These are phyloP conservation scores for Aspergillus tanneri DNA, from an alignment of 2,329 filamentous ascomycete genomes.

Conservation along the genomic window DNA sequence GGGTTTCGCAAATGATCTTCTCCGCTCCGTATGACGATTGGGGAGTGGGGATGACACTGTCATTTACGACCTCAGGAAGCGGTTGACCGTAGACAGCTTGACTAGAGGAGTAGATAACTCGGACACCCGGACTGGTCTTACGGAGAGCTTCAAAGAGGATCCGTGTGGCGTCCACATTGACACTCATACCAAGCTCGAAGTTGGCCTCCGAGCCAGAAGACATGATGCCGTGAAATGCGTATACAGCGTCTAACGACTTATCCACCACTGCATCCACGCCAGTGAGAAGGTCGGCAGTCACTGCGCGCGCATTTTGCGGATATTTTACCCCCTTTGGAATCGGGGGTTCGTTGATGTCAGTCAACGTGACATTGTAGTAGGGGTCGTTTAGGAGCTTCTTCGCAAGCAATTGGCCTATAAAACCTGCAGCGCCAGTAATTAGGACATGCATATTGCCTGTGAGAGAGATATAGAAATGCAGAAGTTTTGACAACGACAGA, in stretches of 20 bases:
- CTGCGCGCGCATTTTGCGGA: slow-evolving; percentile 51
- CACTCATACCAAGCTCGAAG: slow-evolving; percentile 58
- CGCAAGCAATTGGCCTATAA: slow-evolving; percentile 63
- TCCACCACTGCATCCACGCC: slow-evolving; percentile 40
- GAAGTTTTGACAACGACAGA: background rate
- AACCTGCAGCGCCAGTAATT: slow-evolving; percentile 64
- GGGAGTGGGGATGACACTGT: slow-evolving; percentile 56
- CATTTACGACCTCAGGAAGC: slow-evolving; percentile 53
- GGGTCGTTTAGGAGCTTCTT: slow-evolving; percentile 54
- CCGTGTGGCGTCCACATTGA: slow-evolving; percentile 62
- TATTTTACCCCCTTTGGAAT: slow-evolving; percentile 51
- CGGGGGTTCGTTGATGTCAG: slow-evolving; percentile 56
- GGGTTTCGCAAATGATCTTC: slow-evolving; percentile 62
- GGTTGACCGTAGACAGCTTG: slow-evolving; percentile 64
- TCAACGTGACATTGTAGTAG: slow-evolving; percentile 53
- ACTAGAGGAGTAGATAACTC: slow-evolving; percentile 62
- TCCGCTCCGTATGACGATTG: slow-evolving; percentile 63
- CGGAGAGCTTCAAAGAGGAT: slow-evolving; percentile 55
- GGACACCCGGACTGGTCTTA: slow-evolving; percentile 51
- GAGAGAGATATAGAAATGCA: background rate
- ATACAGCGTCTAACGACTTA: slow-evolving; percentile 53
- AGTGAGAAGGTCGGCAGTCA: slow-evolving; percentile 55
- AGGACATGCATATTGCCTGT: slow-evolving; percentile 50
- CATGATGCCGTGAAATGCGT: slow-evolving; percentile 68
- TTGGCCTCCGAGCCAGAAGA: slow-evolving; percentile 62